These are phyloP conservation scores for Pleurostoma richardsiae DNA, from an alignment of 2,329 filamentous ascomycete genomes.

Conservation along the genomic window DNA sequence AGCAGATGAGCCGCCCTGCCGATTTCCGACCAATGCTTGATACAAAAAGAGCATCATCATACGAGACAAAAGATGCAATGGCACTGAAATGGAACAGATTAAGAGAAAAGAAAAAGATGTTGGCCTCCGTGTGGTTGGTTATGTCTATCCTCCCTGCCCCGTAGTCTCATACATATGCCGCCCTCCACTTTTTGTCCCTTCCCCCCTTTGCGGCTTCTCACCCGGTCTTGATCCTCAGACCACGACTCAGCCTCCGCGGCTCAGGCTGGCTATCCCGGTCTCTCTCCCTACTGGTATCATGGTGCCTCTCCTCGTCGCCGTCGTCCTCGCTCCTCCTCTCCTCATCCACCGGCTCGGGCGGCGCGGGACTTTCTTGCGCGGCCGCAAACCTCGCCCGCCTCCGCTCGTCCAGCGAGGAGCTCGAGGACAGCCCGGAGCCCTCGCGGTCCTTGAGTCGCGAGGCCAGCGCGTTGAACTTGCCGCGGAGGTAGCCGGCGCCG, in stretches of 20 bases:
- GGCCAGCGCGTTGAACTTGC: constrained; percentile 16
- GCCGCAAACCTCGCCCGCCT: constrained; percentile 7
- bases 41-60: no score
- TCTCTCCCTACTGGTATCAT: not conserved
- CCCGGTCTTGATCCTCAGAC: not conserved
- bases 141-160: no score
- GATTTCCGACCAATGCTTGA: no score
- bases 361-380: constrained; percentile 1
- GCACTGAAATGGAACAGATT: no score
- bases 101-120: no score
- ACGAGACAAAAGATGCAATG: no score
- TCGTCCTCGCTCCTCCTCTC: constrained; percentile 12
- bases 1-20: no score
- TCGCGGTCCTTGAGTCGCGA: constrained; percentile 12
- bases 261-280: not conserved
- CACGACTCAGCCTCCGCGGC: not conserved
- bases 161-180: no score
- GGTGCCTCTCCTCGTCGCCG: constrained; percentile 1
- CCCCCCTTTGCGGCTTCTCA: not conserved
- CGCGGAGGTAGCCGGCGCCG: constrained; percentile 7
- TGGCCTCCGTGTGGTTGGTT: no score
- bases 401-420: constrained; percentile 11
- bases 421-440: not conserved
- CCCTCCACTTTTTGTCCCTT: no score
- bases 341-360: constrained; percentile 10